These are phyloP conservation scores for Serendipita sp. DNA, from an alignment of 768 basidiomycete species.

Conservation along the genomic window DNA sequence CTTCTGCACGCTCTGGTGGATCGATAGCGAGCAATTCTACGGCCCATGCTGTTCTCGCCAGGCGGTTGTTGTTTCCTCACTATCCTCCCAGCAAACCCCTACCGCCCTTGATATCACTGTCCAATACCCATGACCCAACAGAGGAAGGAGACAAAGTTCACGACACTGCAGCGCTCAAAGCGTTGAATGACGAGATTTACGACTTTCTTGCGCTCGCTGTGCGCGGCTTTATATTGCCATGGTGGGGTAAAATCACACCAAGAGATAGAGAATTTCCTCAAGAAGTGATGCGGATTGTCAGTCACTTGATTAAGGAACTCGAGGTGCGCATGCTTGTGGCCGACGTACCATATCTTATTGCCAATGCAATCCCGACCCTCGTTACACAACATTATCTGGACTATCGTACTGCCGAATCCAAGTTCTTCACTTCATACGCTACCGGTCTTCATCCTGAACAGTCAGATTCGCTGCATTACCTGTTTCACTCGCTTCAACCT, in stretches of 20 bases:
- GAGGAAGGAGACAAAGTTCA: conserved; percentile 23
- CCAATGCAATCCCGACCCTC: conserved; percentile 44
- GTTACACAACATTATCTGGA: conserved; percentile 64
- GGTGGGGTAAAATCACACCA: conserved; percentile 72
- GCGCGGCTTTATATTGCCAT: conserved; percentile 61
- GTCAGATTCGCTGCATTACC: conserved; percentile 38
- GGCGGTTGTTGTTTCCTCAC: conserved; percentile 49
- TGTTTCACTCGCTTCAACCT: conserved; percentile 71
- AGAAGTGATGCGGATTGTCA: conserved; percentile 43
- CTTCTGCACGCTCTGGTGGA: conserved; percentile 1
- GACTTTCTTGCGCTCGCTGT: conserved; percentile 67
- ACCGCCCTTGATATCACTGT: conserved; percentile 31
- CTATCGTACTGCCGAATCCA: conserved; percentile 50
- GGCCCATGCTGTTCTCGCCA: conserved; percentile 23
- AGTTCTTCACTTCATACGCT: conserved; percentile 54
- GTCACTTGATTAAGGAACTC: conserved; percentile 39
- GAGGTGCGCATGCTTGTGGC: conserved; percentile 37
- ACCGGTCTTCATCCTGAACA: conserved; percentile 26
- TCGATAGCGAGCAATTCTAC: neutral
- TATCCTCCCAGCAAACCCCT: conserved; percentile 26
- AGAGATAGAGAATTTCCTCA: conserved; percentile 74
- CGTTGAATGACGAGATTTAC: conserved; percentile 49
- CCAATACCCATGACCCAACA: conserved; percentile 17
- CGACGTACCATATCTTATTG: conserved; percentile 45
- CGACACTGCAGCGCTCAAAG: neutral